Evolutionary conservation across 176 grass and related monocot species (phyloP).

Genomic region (Avena sativa): DNA sequence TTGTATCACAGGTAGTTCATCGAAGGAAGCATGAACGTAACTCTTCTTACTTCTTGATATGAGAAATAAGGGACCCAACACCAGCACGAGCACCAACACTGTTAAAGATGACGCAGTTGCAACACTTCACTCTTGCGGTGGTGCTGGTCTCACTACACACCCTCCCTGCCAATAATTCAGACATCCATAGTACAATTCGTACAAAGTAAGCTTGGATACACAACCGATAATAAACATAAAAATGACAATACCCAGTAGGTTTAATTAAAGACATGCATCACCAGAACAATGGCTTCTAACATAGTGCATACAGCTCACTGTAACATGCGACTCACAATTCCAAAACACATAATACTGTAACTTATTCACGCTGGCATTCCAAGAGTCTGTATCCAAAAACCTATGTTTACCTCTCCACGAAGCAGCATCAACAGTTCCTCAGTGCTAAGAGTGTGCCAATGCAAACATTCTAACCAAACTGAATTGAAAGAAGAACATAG

Average conservation of each 20-base stretch:
- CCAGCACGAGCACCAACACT: background rate
- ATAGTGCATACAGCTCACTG: background rate
- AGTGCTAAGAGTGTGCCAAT: constrained; percentile 24
- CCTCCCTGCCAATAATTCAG: constrained; percentile 24
- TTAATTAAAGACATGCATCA: constrained; percentile 13
- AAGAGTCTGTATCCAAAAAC: constrained; percentile 30
- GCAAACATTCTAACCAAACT: constrained; percentile 37
- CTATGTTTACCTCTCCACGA: constrained; percentile 36
- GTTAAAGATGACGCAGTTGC: background rate
- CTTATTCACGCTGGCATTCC: constrained; percentile 29
- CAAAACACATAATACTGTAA: constrained; percentile 14
- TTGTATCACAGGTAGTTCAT: background rate
- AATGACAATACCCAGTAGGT: background rate
- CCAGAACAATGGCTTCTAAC: background rate
- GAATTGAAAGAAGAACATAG: background rate
- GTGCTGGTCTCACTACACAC: constrained; percentile 10
- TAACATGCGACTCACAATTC: constrained; percentile 18
- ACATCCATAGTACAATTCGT: background rate
- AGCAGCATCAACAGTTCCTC: constrained; percentile 19
- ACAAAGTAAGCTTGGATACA: constrained; percentile 27
- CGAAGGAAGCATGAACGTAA: background rate
- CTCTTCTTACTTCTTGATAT: background rate
- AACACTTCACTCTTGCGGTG: background rate
- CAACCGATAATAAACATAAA: background rate
- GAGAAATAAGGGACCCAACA: background rate